A percentile compares a stretch with the other conserved stretches of the same genome.
Evolutionary conservation across 2,329 filamentous ascomycete genomes (phyloP).

Genomic region (Fonsecaea pedrosoi): DNA sequence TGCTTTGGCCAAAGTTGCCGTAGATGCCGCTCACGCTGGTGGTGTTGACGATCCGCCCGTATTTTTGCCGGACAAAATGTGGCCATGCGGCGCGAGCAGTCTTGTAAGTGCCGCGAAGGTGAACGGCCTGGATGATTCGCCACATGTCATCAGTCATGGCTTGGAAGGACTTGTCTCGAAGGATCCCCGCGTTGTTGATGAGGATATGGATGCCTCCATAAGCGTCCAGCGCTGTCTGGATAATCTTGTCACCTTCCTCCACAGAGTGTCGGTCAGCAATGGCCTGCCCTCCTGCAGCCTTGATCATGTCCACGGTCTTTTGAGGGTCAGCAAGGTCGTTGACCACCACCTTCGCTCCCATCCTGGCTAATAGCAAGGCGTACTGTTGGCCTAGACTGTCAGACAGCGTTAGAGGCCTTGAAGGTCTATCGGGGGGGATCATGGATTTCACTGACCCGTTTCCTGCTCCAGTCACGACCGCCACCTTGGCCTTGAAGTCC

Average conservation of each 20-base stretch:
- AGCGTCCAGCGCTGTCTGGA: slow-evolving; percentile 43
- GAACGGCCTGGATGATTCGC: slow-evolving; percentile 48
- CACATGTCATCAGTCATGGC: slow-evolving; percentile 47
- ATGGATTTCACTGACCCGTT: slow-evolving; percentile 62
- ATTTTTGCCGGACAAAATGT: slow-evolving; percentile 96
- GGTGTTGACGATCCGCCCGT: slow-evolving; percentile 94
- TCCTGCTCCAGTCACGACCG: slow-evolving; percentile 83
- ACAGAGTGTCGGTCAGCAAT: slow-evolving; percentile 54
- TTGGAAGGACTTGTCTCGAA: slow-evolving; percentile 37
- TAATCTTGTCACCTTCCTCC: slow-evolving; percentile 60
- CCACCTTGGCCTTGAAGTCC: slow-evolving; percentile 79
- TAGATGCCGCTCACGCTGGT: slow-evolving; percentile 97
- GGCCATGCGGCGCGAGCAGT: slow-evolving; percentile 97
- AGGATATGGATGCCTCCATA: slow-evolving; percentile 50
- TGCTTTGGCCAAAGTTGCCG: slow-evolving; percentile 97
- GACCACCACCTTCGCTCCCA: slow-evolving; percentile 83
- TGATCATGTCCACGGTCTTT: not conserved
- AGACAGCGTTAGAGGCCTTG: not conserved
- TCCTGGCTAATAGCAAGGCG: slow-evolving; percentile 81
- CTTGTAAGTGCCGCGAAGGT: slow-evolving; percentile 76
- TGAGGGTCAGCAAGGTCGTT: slow-evolving; percentile 89
- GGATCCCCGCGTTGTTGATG: slow-evolving; percentile 47
- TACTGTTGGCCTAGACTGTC: slow-evolving; percentile 82
- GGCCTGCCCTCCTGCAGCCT: not conserved
- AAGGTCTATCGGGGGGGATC: slow-evolving; percentile 46